Conservation (phyloP, 2,329 filamentous ascomycete genomes). For the Colletotrichum limetticola region DNA sequence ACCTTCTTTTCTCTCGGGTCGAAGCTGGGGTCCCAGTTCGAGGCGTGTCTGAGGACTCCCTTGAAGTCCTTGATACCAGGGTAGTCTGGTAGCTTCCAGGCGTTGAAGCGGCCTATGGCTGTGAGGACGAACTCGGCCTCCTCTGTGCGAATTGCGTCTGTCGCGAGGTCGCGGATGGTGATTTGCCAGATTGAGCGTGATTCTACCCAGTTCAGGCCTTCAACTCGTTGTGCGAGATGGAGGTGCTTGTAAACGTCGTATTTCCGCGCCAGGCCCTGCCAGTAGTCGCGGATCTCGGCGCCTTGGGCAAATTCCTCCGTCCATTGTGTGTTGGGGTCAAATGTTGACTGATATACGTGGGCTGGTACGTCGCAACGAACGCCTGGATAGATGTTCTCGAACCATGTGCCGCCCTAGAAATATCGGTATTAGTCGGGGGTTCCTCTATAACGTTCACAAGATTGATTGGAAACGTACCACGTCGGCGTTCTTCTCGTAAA, state of each 20-base stretch:
- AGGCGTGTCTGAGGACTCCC: slow-evolving; percentile 68
- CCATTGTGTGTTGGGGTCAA: slow-evolving; percentile 76
- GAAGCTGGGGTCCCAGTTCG: slow-evolving; percentile 67
- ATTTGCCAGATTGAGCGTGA: slow-evolving; percentile 64
- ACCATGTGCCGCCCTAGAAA: slow-evolving; percentile 61
- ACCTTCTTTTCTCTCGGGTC: slow-evolving; percentile 60
- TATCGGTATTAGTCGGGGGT: not conserved
- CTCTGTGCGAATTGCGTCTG: slow-evolving; percentile 52
- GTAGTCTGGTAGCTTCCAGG: slow-evolving; percentile 71
- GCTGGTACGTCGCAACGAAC: slow-evolving; percentile 75
- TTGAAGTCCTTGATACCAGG: slow-evolving; percentile 65
- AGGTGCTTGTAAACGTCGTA: slow-evolving; percentile 71
- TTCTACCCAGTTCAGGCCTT: slow-evolving; percentile 66
- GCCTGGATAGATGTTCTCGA: slow-evolving; percentile 70
- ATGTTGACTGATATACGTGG: slow-evolving; percentile 77
- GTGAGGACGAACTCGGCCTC: slow-evolving; percentile 71
- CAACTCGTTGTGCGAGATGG: slow-evolving; percentile 65
- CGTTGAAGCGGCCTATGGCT: slow-evolving; percentile 74
- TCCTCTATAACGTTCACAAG: accelerated
- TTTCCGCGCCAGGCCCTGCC: slow-evolving; percentile 70
- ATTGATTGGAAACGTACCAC: slow-evolving; percentile 59
- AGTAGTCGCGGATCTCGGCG: slow-evolving; percentile 74
- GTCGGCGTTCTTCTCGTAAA: slow-evolving; percentile 76
- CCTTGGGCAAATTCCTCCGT: slow-evolving; percentile 75
- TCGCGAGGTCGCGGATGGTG: slow-evolving; percentile 52